Percentiles rank a stretch among this genome's conserved stretches.
Conservation (phyloP, 2,329 filamentous ascomycete genomes). For the Claviceps cyperi region DNA sequence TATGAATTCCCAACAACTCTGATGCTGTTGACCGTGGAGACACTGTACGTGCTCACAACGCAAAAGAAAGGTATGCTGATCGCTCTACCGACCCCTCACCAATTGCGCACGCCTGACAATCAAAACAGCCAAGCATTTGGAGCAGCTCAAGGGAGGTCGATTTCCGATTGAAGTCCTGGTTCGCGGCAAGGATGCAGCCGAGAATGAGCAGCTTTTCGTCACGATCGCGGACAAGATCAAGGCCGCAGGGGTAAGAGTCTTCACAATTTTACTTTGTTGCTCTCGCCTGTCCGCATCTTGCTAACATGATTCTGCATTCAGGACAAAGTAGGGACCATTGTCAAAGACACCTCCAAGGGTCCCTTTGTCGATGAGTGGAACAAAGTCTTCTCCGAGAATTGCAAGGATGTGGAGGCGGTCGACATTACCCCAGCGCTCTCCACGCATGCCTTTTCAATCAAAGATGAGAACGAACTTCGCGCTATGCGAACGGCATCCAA, state of each 20-base stretch:
- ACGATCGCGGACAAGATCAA: conserved; percentile 80
- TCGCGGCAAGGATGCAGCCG: conserved; percentile 77
- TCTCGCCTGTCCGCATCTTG: neutral
- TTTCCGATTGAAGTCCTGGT: conserved; percentile 86
- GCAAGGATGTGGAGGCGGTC: conserved; percentile 76
- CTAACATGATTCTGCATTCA: conserved; percentile 19
- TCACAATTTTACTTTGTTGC: neutral
- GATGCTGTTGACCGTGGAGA: conserved; percentile 80
- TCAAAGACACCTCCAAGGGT: conserved; percentile 72
- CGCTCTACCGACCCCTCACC: neutral
- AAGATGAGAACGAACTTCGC: conserved; percentile 87
- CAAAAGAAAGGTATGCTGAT: conserved; percentile 71
- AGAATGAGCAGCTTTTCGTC: conserved; percentile 81
- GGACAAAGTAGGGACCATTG: conserved; percentile 80
- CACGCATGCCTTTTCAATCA: conserved; percentile 70
- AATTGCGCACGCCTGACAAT: conserved; percentile 15
- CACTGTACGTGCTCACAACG: conserved; percentile 84
- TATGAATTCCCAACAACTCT: conserved; percentile 97
- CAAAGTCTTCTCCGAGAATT: conserved; percentile 59
- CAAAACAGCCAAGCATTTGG: conserved; percentile 68
- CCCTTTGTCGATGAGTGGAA: conserved; percentile 97
- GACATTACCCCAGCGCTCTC: conserved; percentile 77
- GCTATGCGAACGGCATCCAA: conserved; percentile 89
- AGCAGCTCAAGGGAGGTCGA: conserved; percentile 81
- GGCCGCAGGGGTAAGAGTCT: conserved; percentile 56